Evolutionary conservation across 495 filamentous ascomycete species (phyloP).

Genomic region (Mytilinidion resinicola): DNA sequence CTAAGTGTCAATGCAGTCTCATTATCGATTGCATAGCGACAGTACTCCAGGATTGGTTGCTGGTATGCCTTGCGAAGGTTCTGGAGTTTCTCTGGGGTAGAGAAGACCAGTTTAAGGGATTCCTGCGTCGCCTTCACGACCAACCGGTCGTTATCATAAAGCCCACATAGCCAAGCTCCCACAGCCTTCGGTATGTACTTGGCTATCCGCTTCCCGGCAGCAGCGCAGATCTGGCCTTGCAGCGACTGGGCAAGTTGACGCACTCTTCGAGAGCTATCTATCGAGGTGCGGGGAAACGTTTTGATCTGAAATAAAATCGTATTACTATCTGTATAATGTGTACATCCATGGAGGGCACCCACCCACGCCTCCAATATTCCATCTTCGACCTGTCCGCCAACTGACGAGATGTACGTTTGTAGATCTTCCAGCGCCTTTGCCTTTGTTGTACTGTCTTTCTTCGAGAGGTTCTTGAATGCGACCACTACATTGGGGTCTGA

Average conservation of each 20-base stretch:
- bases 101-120: slow-evolving; percentile 65
- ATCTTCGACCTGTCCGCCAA: slow-evolving; percentile 60
- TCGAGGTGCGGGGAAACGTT: slow-evolving; percentile 78
- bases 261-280: slow-evolving; percentile 80
- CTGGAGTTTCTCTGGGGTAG: slow-evolving; percentile 67
- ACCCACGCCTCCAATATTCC: slow-evolving; percentile 82
- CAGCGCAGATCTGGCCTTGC: slow-evolving; percentile 64
- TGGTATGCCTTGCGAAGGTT: slow-evolving; percentile 75
- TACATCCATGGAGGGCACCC: slow-evolving; percentile 39
- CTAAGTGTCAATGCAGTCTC: slow-evolving; percentile 78
- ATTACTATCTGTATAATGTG: slow-evolving; percentile 33
- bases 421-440: slow-evolving; percentile 89
- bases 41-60: slow-evolving; percentile 68
- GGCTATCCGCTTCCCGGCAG: slow-evolving; percentile 72
- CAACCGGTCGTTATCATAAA: slow-evolving; percentile 74
- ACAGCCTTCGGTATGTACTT: slow-evolving; percentile 68
- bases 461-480: slow-evolving; percentile 82
- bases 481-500: slow-evolving; percentile 76
- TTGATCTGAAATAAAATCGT: slow-evolving; percentile 52
- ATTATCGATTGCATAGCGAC: slow-evolving; percentile 62
- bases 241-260: slow-evolving; percentile 74
- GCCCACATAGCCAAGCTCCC: slow-evolving; percentile 80
- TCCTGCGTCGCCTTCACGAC: slow-evolving; percentile 68
- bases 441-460: slow-evolving; percentile 89
- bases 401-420: slow-evolving; percentile 51